phyloP scores from a whole-genome alignment of 176 grass and related monocot genomes.

The Oryza meridionalis region DNA sequence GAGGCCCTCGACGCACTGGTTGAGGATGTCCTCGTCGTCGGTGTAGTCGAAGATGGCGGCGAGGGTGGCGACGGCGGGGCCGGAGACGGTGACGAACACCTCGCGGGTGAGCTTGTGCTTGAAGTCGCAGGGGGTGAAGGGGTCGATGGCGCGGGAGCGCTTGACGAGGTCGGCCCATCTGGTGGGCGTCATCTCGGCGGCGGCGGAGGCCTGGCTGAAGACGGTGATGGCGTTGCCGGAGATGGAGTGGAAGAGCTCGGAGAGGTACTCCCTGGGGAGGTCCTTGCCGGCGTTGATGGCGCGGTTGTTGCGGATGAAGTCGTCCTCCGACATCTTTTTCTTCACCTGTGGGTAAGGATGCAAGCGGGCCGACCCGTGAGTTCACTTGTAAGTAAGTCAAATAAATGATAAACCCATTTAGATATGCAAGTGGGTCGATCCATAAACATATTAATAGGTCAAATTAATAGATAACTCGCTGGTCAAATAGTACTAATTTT shows the following conservation, averaged over 20 bases:
- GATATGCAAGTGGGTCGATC: too few species aligned
- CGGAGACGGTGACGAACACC: slow-evolving; percentile 71
- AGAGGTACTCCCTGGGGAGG: slow-evolving; percentile 84
- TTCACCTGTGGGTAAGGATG: slow-evolving; percentile 33
- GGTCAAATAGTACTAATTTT: too few species aligned
- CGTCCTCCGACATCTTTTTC: slow-evolving; percentile 98
- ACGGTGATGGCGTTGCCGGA: slow-evolving; percentile 73
- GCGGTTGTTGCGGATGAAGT: slow-evolving; percentile 96
- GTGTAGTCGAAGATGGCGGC: slow-evolving; percentile 82
- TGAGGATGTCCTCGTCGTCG: slow-evolving; percentile 78
- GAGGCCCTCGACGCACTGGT: slow-evolving; percentile 79
- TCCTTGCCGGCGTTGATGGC: slow-evolving; percentile 72
- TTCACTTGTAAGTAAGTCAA: too few species aligned
- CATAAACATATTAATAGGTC: too few species aligned
- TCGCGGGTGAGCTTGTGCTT: slow-evolving; percentile 83
- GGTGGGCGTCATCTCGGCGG: slow-evolving; percentile 51
- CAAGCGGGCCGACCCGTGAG: too few species aligned
- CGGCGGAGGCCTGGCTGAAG: slow-evolving; percentile 35
- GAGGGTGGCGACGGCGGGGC: slow-evolving; percentile 68
- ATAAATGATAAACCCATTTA: too few species aligned
- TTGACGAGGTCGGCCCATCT: slow-evolving; percentile 75
- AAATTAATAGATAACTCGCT: too few species aligned
- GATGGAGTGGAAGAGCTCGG: slow-evolving; percentile 93
- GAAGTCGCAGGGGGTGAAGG: slow-evolving; percentile 79
- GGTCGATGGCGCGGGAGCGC: slow-evolving; percentile 50